phyloP scores from a whole-genome alignment of 2,329 filamentous ascomycete species.

The Curvularia spicifera region DNA sequence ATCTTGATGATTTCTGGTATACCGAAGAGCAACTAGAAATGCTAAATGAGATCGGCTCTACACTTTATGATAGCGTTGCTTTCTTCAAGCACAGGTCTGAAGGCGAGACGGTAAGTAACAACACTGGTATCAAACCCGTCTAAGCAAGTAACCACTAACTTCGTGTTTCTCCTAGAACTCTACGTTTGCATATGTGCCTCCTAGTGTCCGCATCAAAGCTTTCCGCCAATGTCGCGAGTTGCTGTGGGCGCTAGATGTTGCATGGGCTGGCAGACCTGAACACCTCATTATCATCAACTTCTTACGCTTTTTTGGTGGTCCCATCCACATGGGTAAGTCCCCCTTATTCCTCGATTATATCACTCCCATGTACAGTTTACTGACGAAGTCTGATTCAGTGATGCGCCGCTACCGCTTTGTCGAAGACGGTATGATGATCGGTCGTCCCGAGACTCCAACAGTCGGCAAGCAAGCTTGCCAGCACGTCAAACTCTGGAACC shows the following conservation, averaged over 20 bases:
- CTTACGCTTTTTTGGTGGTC: slow-evolving; percentile 9
- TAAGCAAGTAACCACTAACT: neutral
- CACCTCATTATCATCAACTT: slow-evolving; percentile 8
- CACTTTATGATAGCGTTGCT: slow-evolving; percentile 43
- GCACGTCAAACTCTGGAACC: slow-evolving; percentile 7
- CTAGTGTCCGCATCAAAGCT: slow-evolving; percentile 27
- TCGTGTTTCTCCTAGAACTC: slow-evolving; percentile 24
- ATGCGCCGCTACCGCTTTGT: slow-evolving; percentile 18
- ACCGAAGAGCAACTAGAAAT: slow-evolving; percentile 16
- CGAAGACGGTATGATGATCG: slow-evolving; percentile 13
- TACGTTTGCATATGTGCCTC: slow-evolving; percentile 42
- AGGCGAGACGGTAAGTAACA: slow-evolving; percentile 34
- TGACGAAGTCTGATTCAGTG: neutral
- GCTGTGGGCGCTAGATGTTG: slow-evolving; percentile 44
- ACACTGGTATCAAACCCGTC: too few relatives aligned
- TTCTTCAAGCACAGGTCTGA: slow-evolving; percentile 47
- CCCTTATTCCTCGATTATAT: too few relatives aligned
- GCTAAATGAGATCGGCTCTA: slow-evolving; percentile 34
- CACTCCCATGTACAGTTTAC: too few relatives aligned
- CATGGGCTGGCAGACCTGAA: slow-evolving; percentile 1
- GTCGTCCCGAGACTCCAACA: neutral
- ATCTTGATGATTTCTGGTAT: slow-evolving; percentile 31
- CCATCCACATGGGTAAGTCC: slow-evolving; percentile 10
- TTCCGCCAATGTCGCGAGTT: slow-evolving; percentile 38
- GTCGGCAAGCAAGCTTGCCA: neutral